Conservation (phyloP, 1,284 basidiomycete species). For the Boletus hoseneyae region DNA sequence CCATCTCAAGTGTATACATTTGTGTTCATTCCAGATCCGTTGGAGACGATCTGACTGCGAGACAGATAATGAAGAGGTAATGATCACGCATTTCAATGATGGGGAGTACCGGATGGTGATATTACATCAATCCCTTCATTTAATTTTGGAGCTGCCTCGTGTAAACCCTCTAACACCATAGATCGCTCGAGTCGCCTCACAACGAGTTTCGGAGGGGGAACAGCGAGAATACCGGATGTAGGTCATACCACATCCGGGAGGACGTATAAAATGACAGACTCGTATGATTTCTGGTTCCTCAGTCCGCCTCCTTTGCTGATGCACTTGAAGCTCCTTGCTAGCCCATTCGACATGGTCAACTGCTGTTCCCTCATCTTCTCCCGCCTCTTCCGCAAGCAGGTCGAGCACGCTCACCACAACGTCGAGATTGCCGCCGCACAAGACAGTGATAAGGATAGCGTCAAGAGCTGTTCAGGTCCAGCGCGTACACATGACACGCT, state of each 20-base stretch:
- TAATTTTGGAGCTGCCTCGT: slow-evolving; percentile 30
- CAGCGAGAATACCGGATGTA: slow-evolving; percentile 18
- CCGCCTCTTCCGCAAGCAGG: slow-evolving; percentile 20
- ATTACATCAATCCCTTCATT: slow-evolving; percentile 31
- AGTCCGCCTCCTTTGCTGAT: slow-evolving; percentile 21
- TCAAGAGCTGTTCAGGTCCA: slow-evolving; percentile 37
- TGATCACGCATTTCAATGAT: slow-evolving; percentile 36
- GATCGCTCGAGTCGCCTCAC: slow-evolving; percentile 18
- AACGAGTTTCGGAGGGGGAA: slow-evolving; percentile 13
- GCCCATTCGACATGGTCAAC: slow-evolving; percentile 28
- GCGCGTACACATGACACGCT: slow-evolving; percentile 30
- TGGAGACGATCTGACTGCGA: slow-evolving; percentile 31
- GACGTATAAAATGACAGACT: slow-evolving; percentile 23
- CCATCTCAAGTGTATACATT: slow-evolving; percentile 20
- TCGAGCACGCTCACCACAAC: slow-evolving; percentile 18
- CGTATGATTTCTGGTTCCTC: slow-evolving; percentile 9
- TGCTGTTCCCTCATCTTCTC: slow-evolving; percentile 23
- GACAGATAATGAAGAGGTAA: slow-evolving; percentile 23
- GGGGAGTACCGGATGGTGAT: slow-evolving; percentile 24
- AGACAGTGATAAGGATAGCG: slow-evolving; percentile 21
- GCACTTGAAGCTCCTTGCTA: slow-evolving; percentile 23
- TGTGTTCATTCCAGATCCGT: slow-evolving; percentile 17
- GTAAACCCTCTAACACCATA: slow-evolving; percentile 19
- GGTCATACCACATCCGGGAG: slow-evolving; percentile 16
- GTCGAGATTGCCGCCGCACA: slow-evolving; percentile 25